Base-by-base conservation (phyloP, 495 filamentous ascomycete genomes). In the Aspergillus ellipticus region DNA sequence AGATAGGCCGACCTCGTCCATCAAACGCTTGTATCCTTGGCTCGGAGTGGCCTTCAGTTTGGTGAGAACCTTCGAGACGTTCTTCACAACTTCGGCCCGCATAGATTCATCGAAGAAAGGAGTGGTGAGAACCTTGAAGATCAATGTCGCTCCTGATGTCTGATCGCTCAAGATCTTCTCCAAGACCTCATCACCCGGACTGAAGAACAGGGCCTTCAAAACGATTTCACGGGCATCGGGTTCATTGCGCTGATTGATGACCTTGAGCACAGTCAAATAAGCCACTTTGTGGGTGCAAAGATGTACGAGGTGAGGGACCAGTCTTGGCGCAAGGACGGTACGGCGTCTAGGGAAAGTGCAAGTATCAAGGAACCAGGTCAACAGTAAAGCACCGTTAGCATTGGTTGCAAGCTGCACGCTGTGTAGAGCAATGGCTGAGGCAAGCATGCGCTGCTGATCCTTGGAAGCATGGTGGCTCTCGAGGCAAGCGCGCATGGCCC, bases 281-380 rank as follows among this genome's bases (percentile, higher is more conserved):
- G 94, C 94, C 56, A 98, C 94, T 78, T 98, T 98, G 76, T 98
- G 94, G 0, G 94, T 97, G 78, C 94, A 97, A 6, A 98, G 83
- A 67, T 96, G 92, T 28, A 96, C 93, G n/a, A 98, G 77, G 61
- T 97, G 91, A 49, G 94, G 93, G 43, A 98, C 89, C 26, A 98
- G 86, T 64, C 91, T 82, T 29, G 94, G 94, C 26, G 94, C 92
- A 22, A 98, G 84, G 19, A 97, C 93, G 15, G 89, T 94, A 53
- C 95, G 89, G 54, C 94, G 87, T 57, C 86, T 85, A 52, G 92
- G 90, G 78, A 97, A 96, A 26, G 87, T 97, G 80, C 94, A 98
- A 3, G 95, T 98, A 68, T 98, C 94, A 49, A 98, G 79, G 82
- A 97, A 96, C 94, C 94, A 98, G 24, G 94, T 98, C 48, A 98